phyloP scores from a whole-genome alignment of 140 eudicot genomes.

The Cichorium intybus region DNA sequence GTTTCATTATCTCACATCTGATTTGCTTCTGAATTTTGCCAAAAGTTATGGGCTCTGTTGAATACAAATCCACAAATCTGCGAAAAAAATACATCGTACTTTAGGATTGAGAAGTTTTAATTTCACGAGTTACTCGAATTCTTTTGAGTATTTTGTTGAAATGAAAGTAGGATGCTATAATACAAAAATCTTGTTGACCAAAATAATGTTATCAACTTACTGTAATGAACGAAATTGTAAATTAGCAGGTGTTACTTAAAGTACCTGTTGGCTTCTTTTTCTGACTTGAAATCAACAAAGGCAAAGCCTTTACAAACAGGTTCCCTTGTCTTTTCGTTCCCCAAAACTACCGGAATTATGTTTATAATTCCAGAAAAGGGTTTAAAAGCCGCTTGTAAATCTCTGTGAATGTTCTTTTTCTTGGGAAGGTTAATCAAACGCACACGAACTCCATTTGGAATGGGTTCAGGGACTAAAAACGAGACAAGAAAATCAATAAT shows the following conservation, averaged over 20 bases:
- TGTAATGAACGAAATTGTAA: not conserved
- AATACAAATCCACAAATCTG: conserved; percentile 67
- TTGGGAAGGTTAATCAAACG: conserved; percentile 83
- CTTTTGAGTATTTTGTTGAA: not conserved
- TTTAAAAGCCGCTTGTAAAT: conserved; percentile 68
- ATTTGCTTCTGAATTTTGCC: conserved; percentile 84
- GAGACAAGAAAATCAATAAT: not conserved
- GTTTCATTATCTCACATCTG: conserved; percentile 56
- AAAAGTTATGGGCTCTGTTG: conserved; percentile 58
- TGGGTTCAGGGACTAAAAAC: conserved; percentile 34
- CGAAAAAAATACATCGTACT: conserved; percentile 22
- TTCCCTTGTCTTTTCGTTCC: conserved; percentile 85
- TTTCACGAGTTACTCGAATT: not conserved
- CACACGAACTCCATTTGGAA: conserved; percentile 60
- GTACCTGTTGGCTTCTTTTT: conserved; percentile 79
- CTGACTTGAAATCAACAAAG: conserved; percentile 59
- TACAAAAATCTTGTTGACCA: not conserved
- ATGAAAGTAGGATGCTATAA: no score
- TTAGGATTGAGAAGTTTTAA: conserved; percentile 1
- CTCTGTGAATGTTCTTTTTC: conserved; percentile 82
- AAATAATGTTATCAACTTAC: not conserved
- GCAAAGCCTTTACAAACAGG: conserved; percentile 89
- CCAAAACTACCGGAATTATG: conserved; percentile 71
- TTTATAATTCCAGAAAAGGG: conserved; percentile 64
- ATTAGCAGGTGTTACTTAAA: not conserved